Conservation (phyloP, 306 rosid species). For the Lotus japonicus region DNA sequence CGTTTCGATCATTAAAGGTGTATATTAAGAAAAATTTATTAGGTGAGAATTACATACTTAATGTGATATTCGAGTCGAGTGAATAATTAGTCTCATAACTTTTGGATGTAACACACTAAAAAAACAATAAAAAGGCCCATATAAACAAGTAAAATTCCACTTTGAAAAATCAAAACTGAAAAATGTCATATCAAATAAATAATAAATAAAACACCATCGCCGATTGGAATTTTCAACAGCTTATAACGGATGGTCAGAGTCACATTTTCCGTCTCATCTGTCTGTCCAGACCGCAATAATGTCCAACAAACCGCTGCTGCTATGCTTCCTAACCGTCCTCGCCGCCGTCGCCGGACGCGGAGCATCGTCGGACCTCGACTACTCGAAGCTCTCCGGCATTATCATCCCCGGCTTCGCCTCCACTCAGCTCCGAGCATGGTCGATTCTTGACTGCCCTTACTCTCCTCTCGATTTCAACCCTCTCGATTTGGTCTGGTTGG, state of each 20-base stretch:
- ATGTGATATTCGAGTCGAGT: no score
- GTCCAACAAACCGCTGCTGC: slow-evolving; percentile 6
- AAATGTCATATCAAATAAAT: neutral
- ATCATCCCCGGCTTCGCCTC: slow-evolving; percentile 98
- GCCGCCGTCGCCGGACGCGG: slow-evolving; percentile 16
- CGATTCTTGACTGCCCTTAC: slow-evolving; percentile 90
- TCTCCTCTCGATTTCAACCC: slow-evolving; percentile 99
- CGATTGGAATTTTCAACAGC: neutral
- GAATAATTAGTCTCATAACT: no score
- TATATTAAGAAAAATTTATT: no score
- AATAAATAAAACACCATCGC: neutral
- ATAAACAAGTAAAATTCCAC: neutral
- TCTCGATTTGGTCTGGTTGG: slow-evolving; percentile 99
- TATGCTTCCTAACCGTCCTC: slow-evolving; percentile 22
- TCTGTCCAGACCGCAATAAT: neutral
- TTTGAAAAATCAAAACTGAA: neutral
- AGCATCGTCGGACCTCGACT: slow-evolving; percentile 45
- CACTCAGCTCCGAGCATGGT: slow-evolving; percentile 99
- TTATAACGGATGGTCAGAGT: neutral
- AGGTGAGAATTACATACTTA: no score
- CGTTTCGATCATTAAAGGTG: no score
- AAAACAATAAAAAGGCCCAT: slow-evolving; percentile 2
- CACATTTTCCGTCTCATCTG: neutral
- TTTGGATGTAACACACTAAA: no score
- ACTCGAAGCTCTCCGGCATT: slow-evolving; percentile 83